Conservation (phyloP, 495 filamentous ascomycete genomes). For the Umbilicaria muhlenbergii region DNA sequence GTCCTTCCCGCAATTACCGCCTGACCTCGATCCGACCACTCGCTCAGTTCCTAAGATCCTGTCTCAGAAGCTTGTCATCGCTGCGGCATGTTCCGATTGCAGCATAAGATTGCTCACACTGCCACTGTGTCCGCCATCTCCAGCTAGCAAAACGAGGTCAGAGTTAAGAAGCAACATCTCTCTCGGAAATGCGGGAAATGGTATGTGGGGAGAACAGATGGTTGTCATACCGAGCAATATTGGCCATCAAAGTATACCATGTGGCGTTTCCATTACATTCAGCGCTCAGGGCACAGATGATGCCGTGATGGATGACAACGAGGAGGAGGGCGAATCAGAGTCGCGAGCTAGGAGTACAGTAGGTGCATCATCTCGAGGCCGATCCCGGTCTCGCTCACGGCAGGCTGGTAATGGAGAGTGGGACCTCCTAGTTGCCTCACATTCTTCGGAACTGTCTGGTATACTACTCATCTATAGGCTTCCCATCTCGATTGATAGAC, state of each 20-base stretch:
- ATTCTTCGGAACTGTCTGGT: slow-evolving; percentile 53
- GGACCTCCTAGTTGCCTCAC: slow-evolving; percentile 43
- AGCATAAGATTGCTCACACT: slow-evolving; percentile 54
- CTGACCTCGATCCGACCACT: slow-evolving; percentile 24
- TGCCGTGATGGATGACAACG: slow-evolving; percentile 15
- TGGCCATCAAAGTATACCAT: slow-evolving; percentile 44
- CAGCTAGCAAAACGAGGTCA: slow-evolving; percentile 22
- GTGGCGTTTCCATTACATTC: slow-evolving; percentile 52
- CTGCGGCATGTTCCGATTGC: slow-evolving; percentile 53
- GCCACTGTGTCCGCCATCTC: slow-evolving; percentile 58
- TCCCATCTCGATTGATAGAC: slow-evolving; percentile 21
- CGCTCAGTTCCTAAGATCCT: slow-evolving; percentile 46
- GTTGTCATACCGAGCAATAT: slow-evolving; percentile 31
- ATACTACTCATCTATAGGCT: slow-evolving; percentile 40
- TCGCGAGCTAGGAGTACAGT: slow-evolving; percentile 15
- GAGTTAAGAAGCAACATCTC: slow-evolving; percentile 19
- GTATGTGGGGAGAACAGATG: slow-evolving; percentile 46
- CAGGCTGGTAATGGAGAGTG: slow-evolving; percentile 18
- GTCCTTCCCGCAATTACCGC: slow-evolving; percentile 40
- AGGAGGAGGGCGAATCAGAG: slow-evolving; percentile 7
- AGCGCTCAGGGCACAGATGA: slow-evolving; percentile 28
- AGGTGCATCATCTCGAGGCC: neutral
- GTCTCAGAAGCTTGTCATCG: slow-evolving; percentile 49
- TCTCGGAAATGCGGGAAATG: slow-evolving; percentile 30
- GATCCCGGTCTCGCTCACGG: slow-evolving; percentile 1